Base-by-base conservation (phyloP, 2,329 filamentous ascomycete genomes). In the Colletotrichum limetticola region DNA sequence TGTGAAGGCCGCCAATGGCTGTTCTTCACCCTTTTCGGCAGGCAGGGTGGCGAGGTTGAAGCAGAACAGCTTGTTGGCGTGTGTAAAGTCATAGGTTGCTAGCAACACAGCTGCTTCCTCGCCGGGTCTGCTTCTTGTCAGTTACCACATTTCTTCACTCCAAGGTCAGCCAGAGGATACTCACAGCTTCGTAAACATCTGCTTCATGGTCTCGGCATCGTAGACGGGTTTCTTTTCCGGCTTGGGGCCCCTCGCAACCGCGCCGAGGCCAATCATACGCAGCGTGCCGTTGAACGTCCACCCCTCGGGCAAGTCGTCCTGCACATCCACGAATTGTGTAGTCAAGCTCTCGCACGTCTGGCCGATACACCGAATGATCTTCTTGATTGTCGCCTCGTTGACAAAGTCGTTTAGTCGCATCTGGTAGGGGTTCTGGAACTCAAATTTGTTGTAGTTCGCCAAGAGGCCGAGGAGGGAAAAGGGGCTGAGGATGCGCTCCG, bases 371-470 rank as follows among this genome's bases (percentile, higher is more conserved):
- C 87, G 86, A 57, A 97, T 91, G 75, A 98, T 94, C 78, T 94
- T 94, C 72, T 92, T 90, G 78, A 98, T 98, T 2, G 93, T 93
- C 0, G 88, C 86, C 79, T 98, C 95, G 79, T 99, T 98, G 78
- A 98, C 95, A 82, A 98, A 98, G 81, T 98, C 95, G 78, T 96
- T 95, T 19, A 99, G 88, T 32, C 96, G 93, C 75, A 97, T 86
- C 78, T 97, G 93, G 78, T 99, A 99, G 0, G 96, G 96, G 77
- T 99, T 99, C 80, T 98, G 95, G 70, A 97, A 96, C 82, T 99
- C 97, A 79, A 99, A 99, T 82, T 98, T 99, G 88, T 99, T 98
- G 88, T 98, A 98, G 84, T 98, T 99, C 76, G 94, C 94, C 66
- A 99, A 86, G 4, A 98, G 87, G 14, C 96, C 96, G 24, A 98